A percentile compares a stretch with the other conserved stretches of the same genome.
Conservation (phyloP, 2,329 filamentous ascomycete species). For the Thermochaetoides dissita region DNA sequence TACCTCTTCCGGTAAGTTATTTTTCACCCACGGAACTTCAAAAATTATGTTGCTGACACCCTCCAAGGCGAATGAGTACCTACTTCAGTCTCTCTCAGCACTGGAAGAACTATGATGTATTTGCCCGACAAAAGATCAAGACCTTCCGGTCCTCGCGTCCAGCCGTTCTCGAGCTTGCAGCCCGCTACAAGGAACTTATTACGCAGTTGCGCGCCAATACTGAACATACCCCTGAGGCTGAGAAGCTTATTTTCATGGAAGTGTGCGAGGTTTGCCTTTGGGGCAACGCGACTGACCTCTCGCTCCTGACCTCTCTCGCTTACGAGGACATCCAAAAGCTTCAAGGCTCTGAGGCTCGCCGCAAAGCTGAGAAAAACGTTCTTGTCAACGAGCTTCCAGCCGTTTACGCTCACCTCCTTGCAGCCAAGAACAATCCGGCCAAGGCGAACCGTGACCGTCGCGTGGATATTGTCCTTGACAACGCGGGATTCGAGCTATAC, state of each 20-base stretch:
- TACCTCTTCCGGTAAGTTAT: conserved; percentile 64
- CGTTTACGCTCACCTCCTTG: conserved; percentile 18
- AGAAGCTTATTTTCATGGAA: conserved; percentile 70
- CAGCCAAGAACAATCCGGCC: conserved; percentile 13
- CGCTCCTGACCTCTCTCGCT: conserved; percentile 73
- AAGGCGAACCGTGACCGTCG: conserved; percentile 52
- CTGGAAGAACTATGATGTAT: conserved; percentile 87
- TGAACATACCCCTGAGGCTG: conserved; percentile 44
- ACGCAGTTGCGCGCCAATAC: conserved; percentile 44
- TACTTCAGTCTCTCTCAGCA: conserved; percentile 62
- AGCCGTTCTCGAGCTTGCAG: conserved; percentile 35
- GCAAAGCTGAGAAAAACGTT: conserved; percentile 81
- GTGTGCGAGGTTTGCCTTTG: conserved; percentile 96
- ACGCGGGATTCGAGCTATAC: conserved; percentile 92
- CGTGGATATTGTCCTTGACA: conserved; percentile 92
- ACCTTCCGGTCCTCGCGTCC: conserved; percentile 86
- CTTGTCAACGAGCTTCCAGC: conserved; percentile 64
- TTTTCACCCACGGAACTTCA: too few species aligned
- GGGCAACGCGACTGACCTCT: conserved; percentile 93
- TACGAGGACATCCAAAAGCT: conserved; percentile 97
- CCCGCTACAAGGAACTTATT: conserved; percentile 42
- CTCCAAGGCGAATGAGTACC: conserved; percentile 54
- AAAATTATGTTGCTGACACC: neutral
- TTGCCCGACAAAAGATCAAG: conserved; percentile 74
- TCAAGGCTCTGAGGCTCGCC: conserved; percentile 76